A percentile compares a stretch with the other conserved stretches of the same genome.
phyloP scores from a whole-genome alignment of 129 eudicot genomes.

The Saussurea involucrata region DNA sequence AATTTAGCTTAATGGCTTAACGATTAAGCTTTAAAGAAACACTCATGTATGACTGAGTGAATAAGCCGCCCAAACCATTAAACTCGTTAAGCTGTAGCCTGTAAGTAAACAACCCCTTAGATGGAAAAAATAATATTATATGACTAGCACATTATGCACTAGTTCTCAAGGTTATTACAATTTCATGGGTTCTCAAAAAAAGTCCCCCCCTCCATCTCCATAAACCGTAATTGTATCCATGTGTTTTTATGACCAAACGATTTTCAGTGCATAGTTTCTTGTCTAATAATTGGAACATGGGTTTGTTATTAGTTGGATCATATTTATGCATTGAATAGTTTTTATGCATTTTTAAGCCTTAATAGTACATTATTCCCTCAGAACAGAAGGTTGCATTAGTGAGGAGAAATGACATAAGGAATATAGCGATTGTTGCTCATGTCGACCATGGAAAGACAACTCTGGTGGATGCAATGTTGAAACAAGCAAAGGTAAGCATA shows the following conservation, averaged over 20 bases:
- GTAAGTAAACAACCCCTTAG: too few relatives aligned
- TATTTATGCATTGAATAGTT: not conserved
- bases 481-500: slow-evolving; percentile 79
- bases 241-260: not conserved
- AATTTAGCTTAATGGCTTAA: too few relatives aligned
- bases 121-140: not conserved
- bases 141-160: not conserved
- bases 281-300: not conserved
- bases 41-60: too few relatives aligned
- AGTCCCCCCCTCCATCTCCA: too few relatives aligned
- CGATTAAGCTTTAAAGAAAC: too few relatives aligned
- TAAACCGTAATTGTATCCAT: too few relatives aligned
- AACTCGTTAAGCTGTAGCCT: too few relatives aligned
- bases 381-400: slow-evolving; percentile 42
- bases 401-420: slow-evolving; percentile 87
- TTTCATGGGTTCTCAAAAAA: too few relatives aligned
- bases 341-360: not conserved
- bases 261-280: not conserved
- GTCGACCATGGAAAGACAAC: slow-evolving; percentile 99
- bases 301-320: slow-evolving; percentile 1
- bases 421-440: slow-evolving; percentile 98
- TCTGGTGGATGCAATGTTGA: slow-evolving; percentile 91
- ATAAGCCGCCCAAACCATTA: too few relatives aligned
- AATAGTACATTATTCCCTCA: slow-evolving; percentile 1
- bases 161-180: too few relatives aligned